Evolutionary conservation across 352 stramenopile genomes (phyloP).

Genomic region (Phytopythium chamaehyphon): DNA sequence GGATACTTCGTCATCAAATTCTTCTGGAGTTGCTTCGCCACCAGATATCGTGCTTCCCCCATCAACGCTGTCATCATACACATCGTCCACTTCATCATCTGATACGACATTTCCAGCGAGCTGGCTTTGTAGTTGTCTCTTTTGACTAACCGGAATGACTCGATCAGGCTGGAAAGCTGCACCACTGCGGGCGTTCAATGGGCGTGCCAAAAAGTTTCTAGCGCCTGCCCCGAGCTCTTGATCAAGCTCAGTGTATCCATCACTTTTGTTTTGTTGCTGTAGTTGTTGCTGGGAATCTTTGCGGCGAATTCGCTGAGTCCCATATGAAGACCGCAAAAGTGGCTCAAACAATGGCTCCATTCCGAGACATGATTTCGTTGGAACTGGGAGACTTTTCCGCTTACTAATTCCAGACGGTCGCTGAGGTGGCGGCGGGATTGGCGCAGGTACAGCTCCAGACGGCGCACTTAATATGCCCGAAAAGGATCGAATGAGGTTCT

Average conservation of each 20-base stretch:
- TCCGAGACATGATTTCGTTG: constrained; percentile 44
- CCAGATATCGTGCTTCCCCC: constrained; percentile 26
- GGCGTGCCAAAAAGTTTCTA: background rate
- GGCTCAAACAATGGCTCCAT: constrained; percentile 80
- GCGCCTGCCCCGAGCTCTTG: background rate
- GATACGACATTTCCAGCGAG: constrained; percentile 25
- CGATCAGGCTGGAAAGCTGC: constrained; percentile 3
- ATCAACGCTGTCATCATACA: constrained; percentile 8
- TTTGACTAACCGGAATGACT: constrained; percentile 27
- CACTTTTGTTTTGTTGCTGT: background rate
- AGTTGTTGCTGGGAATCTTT: constrained; percentile 3
- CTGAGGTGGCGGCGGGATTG: background rate
- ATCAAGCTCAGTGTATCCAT: background rate
- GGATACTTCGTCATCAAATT: constrained; percentile 3
- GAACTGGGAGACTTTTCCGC: constrained; percentile 8
- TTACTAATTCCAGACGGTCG: constrained; percentile 9
- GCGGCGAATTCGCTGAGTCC: constrained; percentile 46
- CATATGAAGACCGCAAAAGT: constrained; percentile 56
- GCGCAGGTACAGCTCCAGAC: background rate
- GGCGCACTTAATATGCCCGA: constrained; percentile 8
- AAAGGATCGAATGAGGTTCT: constrained; percentile 20
- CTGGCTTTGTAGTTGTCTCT: constrained; percentile 36
- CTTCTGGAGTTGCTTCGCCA: constrained; percentile 9
- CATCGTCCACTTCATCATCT: constrained; percentile 22
- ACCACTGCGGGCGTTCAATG: background rate